These are phyloP conservation scores for Hyphopichia khmerensis DNA, from an alignment of 1,139 yeast species.

Conservation along the genomic window DNA sequence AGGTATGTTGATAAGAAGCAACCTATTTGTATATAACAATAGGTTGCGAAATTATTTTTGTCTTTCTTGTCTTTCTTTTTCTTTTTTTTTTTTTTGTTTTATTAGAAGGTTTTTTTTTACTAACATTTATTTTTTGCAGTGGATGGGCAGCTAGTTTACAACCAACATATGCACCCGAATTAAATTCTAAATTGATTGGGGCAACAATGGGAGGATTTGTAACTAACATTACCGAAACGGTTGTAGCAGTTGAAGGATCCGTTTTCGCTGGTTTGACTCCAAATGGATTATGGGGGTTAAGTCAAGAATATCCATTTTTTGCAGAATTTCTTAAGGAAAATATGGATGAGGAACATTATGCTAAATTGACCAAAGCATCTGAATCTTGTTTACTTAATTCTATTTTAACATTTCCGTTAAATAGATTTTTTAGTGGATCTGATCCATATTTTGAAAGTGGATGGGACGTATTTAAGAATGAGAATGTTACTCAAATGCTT, in stretches of 20 bases:
- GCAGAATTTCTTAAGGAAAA: conserved; percentile 5
- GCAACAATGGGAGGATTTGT: conserved; percentile 36
- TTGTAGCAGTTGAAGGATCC: conserved; percentile 24
- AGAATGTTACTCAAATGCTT: conserved; percentile 14
- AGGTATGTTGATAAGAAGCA: neutral
- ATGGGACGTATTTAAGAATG: conserved; percentile 12
- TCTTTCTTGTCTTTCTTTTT: neutral
- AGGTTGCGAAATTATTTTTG: neutral
- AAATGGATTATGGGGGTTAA: conserved; percentile 24
- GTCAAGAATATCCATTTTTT: conserved; percentile 25
- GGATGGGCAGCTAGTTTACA: conserved; percentile 30
- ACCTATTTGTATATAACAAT: too few species aligned
- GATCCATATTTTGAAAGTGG: conserved; percentile 13
- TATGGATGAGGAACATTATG: conserved; percentile 4
- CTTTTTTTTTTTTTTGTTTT: neutral
- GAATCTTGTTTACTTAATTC: conserved; percentile 8
- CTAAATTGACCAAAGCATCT: conserved; percentile 2
- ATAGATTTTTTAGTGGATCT: conserved; percentile 16
- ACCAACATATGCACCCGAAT: conserved; percentile 35
- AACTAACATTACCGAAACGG: conserved; percentile 23
- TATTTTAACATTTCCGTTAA: conserved; percentile 10
- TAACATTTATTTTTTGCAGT: conserved; percentile 7
- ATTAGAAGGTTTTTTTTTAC: too few species aligned
- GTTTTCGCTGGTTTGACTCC: conserved; percentile 27
- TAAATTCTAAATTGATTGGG: conserved; percentile 22